Conservation (phyloP, 371 early-diverging fungal species). For the Mucor mucedo region DNA sequence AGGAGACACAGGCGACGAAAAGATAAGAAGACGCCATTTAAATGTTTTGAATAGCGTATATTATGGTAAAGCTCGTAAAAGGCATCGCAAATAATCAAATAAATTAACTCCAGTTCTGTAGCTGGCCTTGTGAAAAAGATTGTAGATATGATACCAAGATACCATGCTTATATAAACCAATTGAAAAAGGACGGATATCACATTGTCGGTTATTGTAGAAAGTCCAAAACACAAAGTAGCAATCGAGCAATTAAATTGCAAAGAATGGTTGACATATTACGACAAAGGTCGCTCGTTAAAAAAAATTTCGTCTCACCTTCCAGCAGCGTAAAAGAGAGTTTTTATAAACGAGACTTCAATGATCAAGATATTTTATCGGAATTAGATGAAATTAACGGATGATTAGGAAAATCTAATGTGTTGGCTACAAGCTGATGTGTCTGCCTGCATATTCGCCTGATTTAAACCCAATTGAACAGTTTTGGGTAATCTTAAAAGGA, state of each 20-base stretch:
- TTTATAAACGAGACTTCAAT: constrained; percentile 21
- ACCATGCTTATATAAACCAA: constrained; percentile 16
- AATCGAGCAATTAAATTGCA: constrained; percentile 16
- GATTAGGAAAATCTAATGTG: too few relatives aligned
- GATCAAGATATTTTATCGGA: constrained; percentile 19
- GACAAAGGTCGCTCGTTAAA: constrained; percentile 14
- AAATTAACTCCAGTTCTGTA: constrained; percentile 20
- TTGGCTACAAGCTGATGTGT: too few relatives aligned
- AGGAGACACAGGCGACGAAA: constrained; percentile 2
- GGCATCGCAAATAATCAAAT: constrained; percentile 13
- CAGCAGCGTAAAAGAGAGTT: constrained; percentile 21
- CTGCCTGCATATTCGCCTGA: too few relatives aligned
- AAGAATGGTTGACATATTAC: constrained; percentile 20
- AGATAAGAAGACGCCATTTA: constrained; percentile 14
- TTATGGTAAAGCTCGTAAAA: constrained; percentile 24
- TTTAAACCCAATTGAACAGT: too few relatives aligned
- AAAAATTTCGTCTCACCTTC: constrained; percentile 20
- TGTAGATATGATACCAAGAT: constrained; percentile 16
- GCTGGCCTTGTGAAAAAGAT: constrained; percentile 17
- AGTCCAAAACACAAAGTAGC: constrained; percentile 13
- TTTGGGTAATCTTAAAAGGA: too few relatives aligned
- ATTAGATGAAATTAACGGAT: constrained; percentile 11
- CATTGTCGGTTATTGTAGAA: constrained; percentile 20
- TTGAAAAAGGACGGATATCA: constrained; percentile 20
- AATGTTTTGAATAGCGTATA: constrained; percentile 13